These are phyloP conservation scores for Lobosporangium transversale DNA, from an alignment of 192 early-diverging fungal species.

Conservation along the genomic window DNA sequence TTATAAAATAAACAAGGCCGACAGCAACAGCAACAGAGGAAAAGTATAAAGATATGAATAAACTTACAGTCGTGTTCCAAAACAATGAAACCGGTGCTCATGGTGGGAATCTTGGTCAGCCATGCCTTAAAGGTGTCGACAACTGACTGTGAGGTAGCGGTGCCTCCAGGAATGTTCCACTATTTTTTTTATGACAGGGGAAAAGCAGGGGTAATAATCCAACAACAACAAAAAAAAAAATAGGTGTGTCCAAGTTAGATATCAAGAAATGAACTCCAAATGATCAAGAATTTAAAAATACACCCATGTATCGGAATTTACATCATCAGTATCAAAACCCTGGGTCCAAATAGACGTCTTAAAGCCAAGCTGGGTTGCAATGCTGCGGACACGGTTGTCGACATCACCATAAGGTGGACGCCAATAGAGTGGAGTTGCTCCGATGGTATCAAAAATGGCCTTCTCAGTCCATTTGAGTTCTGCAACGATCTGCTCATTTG, in stretches of 20 bases:
- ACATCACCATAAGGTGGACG: constrained; percentile 61
- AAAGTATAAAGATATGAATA: too few relatives aligned
- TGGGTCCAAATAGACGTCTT: constrained; percentile 65
- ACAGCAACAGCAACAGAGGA: neutral
- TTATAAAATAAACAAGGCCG: neutral
- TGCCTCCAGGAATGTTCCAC: constrained; percentile 46
- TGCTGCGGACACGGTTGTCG: constrained; percentile 62
- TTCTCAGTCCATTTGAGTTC: constrained; percentile 75
- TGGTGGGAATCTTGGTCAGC: constrained; percentile 53
- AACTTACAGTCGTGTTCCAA: constrained; percentile 61
- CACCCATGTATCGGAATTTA: too few relatives aligned
- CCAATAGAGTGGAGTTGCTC: constrained; percentile 63
- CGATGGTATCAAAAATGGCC: constrained; percentile 61
- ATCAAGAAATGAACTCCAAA: neutral
- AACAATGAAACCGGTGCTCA: constrained; percentile 58
- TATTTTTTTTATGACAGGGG: too few relatives aligned
- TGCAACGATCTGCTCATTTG: constrained; percentile 62
- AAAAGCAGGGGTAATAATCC: neutral
- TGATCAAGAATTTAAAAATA: neutral
- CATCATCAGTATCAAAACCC: constrained; percentile 63
- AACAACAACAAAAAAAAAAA: too few relatives aligned
- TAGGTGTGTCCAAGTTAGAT: neutral
- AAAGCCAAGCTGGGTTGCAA: constrained; percentile 59
- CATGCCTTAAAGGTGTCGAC: constrained; percentile 54
- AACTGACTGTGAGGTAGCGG: constrained; percentile 31